Conservation (phyloP, 768 basidiomycete species). For the Calvatia gigantea region DNA sequence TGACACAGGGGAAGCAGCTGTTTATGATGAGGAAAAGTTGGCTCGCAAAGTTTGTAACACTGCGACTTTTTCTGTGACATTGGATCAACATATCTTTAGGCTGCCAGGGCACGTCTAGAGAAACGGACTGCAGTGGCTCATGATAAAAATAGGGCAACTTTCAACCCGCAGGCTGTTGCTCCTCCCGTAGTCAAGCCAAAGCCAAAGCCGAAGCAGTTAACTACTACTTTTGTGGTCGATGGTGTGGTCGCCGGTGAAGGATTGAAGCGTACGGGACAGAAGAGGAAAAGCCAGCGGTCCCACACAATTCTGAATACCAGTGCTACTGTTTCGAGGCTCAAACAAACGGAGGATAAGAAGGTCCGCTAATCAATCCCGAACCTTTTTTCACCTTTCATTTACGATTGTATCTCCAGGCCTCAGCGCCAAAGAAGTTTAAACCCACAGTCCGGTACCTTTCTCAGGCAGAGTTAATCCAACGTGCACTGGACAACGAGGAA, state of each 20-base stretch:
- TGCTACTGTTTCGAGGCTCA: slow-evolving; percentile 61
- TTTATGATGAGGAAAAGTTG: slow-evolving; percentile 57
- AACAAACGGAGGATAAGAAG: slow-evolving; percentile 60
- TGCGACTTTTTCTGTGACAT: background rate
- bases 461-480: slow-evolving; percentile 81
- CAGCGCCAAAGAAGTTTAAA: slow-evolving; percentile 61
- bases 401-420: slow-evolving; percentile 38
- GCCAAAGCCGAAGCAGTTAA: slow-evolving; percentile 21
- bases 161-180: slow-evolving; percentile 49
- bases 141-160: slow-evolving; percentile 61
- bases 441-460: slow-evolving; percentile 50
- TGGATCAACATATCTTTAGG: slow-evolving; percentile 30
- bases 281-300: slow-evolving; percentile 59
- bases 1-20: slow-evolving; percentile 53
- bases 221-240: background rate
- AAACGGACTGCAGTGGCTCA: slow-evolving; percentile 66
- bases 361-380: slow-evolving; percentile 26
- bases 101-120: slow-evolving; percentile 52
- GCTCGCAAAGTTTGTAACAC: slow-evolving; percentile 39
- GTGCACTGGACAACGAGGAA: slow-evolving; percentile 84
- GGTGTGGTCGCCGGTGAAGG: background rate
- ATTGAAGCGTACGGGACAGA: slow-evolving; percentile 19
- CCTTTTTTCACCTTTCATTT: background rate
- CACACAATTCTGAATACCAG: slow-evolving; percentile 73
- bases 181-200: slow-evolving; percentile 24